Conservation (phyloP, 83 land plant genomes). For the Diphasiastrum complanatum region DNA sequence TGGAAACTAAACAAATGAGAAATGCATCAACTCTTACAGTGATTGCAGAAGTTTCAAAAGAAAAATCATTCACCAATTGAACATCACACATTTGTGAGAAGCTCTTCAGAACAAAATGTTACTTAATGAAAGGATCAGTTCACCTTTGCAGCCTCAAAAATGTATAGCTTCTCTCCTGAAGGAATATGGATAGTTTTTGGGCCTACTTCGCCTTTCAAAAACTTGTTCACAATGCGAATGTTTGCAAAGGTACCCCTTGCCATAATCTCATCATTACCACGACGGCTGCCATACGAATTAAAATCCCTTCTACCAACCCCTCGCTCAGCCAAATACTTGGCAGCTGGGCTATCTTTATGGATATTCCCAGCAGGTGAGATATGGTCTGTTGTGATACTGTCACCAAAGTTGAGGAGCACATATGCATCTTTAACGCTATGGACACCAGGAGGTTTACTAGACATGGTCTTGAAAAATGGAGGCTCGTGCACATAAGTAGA, state of each 20-base stretch:
- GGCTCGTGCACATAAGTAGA: conserved; percentile 94
- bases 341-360: conserved; percentile 93
- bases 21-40: too few species aligned
- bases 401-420: conserved; percentile 85
- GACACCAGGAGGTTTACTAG: conserved; percentile 76
- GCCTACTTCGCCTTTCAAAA: conserved; percentile 93
- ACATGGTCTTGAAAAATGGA: conserved; percentile 86
- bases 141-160: conserved; percentile 94
- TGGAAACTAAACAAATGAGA: too few species aligned
- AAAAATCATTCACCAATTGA: too few species aligned
- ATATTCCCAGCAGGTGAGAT: conserved; percentile 95
- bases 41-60: too few species aligned
- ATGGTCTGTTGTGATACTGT: conserved; percentile 89
- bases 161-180: conserved; percentile 73
- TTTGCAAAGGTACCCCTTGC: conserved; percentile 96
- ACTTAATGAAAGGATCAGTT: conserved; percentile 9
- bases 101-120: conserved; percentile 2
- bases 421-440: conserved; percentile 85
- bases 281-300: conserved; percentile 95
- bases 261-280: conserved; percentile 98
- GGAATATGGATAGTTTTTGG: conserved; percentile 93
- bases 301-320: conserved; percentile 85
- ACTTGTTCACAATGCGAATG: conserved; percentile 89
- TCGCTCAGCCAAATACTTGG: conserved; percentile 74
- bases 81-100: too few species aligned